Conservation (phyloP, 768 basidiomycete species). For the Mycena pura region DNA sequence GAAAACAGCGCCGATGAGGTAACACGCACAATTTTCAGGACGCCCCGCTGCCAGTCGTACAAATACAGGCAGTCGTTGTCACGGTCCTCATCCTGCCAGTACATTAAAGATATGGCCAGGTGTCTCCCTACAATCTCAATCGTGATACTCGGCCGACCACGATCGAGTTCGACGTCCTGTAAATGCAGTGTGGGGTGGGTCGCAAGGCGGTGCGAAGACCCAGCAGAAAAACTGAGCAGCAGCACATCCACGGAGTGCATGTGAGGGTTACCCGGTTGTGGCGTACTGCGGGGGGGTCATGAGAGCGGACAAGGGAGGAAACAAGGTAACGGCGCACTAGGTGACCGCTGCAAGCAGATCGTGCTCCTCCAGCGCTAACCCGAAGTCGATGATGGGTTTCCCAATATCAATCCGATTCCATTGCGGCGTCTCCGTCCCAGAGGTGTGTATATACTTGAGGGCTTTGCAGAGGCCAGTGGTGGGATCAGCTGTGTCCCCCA, state of each 20-base stretch:
- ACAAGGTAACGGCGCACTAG: too few species aligned
- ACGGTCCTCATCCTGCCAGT: not conserved
- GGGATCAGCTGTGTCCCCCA: not conserved
- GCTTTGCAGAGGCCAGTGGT: conserved; percentile 9
- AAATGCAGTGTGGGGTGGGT: not conserved
- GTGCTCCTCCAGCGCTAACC: conserved; percentile 30
- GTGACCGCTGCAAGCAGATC: conserved; percentile 27
- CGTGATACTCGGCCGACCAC: not conserved
- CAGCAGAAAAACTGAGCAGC: too few species aligned
- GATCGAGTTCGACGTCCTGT: not conserved
- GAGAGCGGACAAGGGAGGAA: too few species aligned
- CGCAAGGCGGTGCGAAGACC: conserved; percentile 1
- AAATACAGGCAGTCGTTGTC: conserved; percentile 4
- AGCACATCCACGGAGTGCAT: too few species aligned
- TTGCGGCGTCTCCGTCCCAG: not conserved
- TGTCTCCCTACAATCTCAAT: conserved; percentile 13
- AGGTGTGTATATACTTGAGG: not conserved
- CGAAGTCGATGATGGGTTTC: conserved; percentile 26
- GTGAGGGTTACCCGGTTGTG: too few species aligned
- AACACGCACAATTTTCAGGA: not conserved
- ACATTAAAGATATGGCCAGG: conserved; percentile 1
- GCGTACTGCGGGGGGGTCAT: too few species aligned
- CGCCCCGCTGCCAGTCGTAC: not conserved
- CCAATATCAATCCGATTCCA: conserved; percentile 12
- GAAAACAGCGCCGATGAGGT: not conserved